Percentiles rank a stretch among this genome's conserved stretches.
phyloP scores from a whole-genome alignment of 805 yeast species.

The Yarrowia sp. region DNA sequence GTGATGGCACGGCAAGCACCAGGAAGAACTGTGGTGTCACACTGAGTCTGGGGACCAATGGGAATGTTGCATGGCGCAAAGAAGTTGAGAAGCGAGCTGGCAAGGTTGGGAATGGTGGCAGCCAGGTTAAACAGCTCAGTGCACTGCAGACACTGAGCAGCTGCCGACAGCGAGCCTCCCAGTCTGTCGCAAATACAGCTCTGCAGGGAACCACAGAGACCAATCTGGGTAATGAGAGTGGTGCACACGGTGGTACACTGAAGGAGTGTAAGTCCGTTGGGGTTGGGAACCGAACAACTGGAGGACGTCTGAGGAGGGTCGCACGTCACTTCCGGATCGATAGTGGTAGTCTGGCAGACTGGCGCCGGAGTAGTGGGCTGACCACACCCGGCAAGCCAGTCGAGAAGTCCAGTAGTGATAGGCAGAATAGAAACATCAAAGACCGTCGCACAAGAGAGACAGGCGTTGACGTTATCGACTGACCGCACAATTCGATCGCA shows the following conservation, averaged over 20 bases:
- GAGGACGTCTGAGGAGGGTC: not conserved
- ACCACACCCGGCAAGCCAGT: not conserved
- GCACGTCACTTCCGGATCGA: not conserved
- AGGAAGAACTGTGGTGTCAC: not conserved
- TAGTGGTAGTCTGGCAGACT: not conserved
- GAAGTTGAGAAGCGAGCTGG: not conserved
- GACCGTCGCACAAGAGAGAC: not conserved
- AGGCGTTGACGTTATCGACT: not conserved
- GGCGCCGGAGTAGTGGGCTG: not conserved
- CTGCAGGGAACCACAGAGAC: not conserved
- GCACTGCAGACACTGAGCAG: not conserved
- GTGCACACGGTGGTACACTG: not conserved
- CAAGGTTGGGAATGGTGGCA: not conserved
- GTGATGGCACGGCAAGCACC: slow-evolving; percentile 2
- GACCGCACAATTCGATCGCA: not conserved
- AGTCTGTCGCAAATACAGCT: not conserved
- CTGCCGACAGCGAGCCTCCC: not conserved
- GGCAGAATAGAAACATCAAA: not conserved
- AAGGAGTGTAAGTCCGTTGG: not conserved
- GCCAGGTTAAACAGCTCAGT: not conserved
- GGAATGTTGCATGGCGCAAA: not conserved
- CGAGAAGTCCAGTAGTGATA: not conserved
- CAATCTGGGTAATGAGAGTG: not conserved
- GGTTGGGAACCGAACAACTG: slow-evolving; percentile 2
- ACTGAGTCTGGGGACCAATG: not conserved